Evolutionary conservation across 306 rosid species (phyloP).

Genomic region (Quercus agrifolia): DNA sequence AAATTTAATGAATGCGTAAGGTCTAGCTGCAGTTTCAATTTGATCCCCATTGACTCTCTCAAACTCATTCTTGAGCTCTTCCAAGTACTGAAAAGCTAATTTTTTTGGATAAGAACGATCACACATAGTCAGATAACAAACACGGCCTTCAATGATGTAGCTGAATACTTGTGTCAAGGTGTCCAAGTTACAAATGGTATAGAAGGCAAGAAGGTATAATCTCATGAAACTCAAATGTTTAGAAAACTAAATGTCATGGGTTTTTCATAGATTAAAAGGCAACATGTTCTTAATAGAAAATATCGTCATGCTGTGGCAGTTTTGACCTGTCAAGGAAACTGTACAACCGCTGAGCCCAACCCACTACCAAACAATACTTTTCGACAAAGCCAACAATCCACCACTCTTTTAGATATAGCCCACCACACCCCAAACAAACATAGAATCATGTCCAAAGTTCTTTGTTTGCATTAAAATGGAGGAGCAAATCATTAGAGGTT

Average conservation of each 20-base stretch:
- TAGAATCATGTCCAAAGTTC: too few species aligned
- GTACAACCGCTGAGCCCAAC: not conserved
- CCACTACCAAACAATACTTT: not conserved
- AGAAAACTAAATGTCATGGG: not conserved
- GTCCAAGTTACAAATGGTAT: not conserved
- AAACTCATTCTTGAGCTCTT: slow-evolving; percentile 94
- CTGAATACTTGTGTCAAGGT: slow-evolving; percentile 64
- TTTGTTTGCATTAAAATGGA: too few species aligned
- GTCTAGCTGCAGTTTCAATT: slow-evolving; percentile 98
- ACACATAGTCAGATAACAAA: slow-evolving; percentile 96
- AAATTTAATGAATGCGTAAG: slow-evolving; percentile 96
- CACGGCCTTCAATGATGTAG: slow-evolving; percentile 91
- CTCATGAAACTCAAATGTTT: not conserved
- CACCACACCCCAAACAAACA: too few species aligned
- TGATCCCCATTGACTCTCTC: slow-evolving; percentile 86
- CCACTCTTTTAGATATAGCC: too few species aligned
- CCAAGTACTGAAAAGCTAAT: slow-evolving; percentile 98
- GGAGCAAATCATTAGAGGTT: too few species aligned
- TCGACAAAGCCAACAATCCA: too few species aligned
- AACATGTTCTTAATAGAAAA: not conserved
- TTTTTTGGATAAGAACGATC: slow-evolving; percentile 97
- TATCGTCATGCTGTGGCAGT: not conserved
- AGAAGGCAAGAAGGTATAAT: not conserved
- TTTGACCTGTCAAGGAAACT: not conserved
- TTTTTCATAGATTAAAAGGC: not conserved